These are phyloP conservation scores for Fonsecaea multimorphosa DNA, from an alignment of 2,329 filamentous ascomycete genomes.

Conservation along the genomic window DNA sequence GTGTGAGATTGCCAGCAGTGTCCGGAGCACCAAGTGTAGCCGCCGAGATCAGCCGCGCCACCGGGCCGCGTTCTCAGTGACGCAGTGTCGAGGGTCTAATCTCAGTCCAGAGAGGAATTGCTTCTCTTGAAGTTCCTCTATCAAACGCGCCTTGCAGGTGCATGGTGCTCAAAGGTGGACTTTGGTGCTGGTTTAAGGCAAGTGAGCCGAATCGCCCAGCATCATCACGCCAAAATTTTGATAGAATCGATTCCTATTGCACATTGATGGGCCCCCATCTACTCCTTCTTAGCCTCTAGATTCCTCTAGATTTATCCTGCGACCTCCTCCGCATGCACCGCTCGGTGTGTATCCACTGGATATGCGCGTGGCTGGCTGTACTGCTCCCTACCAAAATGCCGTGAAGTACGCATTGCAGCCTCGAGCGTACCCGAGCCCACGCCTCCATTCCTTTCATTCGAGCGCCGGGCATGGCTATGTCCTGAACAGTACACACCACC, in stretches of 20 bases:
- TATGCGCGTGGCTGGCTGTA: conserved; percentile 37
- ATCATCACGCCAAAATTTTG: conserved; percentile 4
- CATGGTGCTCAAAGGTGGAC: not conserved
- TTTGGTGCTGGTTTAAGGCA: not conserved
- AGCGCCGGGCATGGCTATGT: conserved; percentile 14
- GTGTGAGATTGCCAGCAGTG: not conserved
- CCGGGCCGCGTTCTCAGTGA: not conserved
- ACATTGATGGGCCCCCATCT: not conserved
- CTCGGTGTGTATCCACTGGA: conserved; percentile 35
- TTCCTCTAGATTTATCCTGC: not conserved
- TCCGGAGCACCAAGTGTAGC: not conserved
- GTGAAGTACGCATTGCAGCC: conserved; percentile 30
- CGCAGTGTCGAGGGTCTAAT: not conserved
- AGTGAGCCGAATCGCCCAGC: conserved; percentile 11
- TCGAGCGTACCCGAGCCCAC: conserved; percentile 56
- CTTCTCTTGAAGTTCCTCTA: not conserved
- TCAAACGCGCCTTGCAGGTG: not conserved
- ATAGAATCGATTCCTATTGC: not conserved
- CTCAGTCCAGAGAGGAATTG: not conserved
- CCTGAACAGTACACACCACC: not conserved
- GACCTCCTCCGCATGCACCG: conserved; percentile 22
- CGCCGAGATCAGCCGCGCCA: not conserved
- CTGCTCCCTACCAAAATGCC: conserved; percentile 31
- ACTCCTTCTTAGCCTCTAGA: not conserved
- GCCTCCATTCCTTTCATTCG: conserved; percentile 11